Conservation (phyloP, 106 monocot species). For the Dendrobium huoshanense region DNA sequence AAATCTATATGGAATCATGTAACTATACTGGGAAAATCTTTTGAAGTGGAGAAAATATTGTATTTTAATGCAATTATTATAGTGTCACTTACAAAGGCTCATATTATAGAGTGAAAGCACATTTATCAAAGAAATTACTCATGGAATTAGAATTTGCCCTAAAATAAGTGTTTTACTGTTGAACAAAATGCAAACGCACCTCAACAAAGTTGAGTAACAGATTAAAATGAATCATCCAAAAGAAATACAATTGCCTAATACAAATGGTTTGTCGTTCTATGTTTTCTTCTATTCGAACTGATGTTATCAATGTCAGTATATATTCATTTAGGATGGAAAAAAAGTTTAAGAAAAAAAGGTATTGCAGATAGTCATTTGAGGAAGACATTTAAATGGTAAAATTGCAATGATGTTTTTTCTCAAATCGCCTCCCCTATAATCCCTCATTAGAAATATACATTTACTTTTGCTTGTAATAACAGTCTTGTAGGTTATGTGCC, state of each 20-base stretch:
- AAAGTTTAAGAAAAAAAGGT: not conserved
- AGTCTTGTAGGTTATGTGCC: not conserved
- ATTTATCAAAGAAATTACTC: not conserved
- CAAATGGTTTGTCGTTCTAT: not conserved
- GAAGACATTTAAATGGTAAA: conserved; percentile 1
- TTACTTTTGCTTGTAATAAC: conserved; percentile 1
- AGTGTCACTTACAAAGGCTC: not conserved
- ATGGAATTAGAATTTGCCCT: not conserved
- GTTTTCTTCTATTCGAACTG: not conserved
- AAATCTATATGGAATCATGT: not conserved
- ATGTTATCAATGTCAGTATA: not conserved
- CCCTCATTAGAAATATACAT: not conserved
- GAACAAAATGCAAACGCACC: not conserved
- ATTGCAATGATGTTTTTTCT: not conserved
- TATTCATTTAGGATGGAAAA: not conserved
- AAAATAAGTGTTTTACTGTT: not conserved
- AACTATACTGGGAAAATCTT: not conserved
- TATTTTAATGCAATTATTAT: not conserved
- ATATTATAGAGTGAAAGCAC: not conserved
- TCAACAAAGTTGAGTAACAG: not conserved
- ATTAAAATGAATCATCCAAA: not conserved
- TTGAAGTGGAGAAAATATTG: not conserved
- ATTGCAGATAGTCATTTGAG: not conserved
- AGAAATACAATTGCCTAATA: not conserved
- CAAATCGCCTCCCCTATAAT: not conserved